Percentiles rank a stretch among this genome's conserved stretches.
phyloP scores from a whole-genome alignment of 208 protist species.

The Crithidia thermophila region DNA sequence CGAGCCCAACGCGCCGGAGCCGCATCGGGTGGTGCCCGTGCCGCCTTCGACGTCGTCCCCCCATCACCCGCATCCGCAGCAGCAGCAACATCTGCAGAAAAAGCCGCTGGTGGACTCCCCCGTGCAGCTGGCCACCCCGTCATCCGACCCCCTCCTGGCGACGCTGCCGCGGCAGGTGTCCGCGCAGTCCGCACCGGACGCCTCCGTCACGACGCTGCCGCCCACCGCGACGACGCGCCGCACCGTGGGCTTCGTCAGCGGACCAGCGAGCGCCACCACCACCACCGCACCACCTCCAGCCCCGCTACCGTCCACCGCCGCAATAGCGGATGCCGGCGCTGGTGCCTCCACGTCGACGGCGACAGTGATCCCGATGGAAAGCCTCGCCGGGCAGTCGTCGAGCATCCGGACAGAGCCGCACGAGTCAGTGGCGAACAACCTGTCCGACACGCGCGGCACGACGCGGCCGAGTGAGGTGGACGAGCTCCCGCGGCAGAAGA shows the following conservation, averaged over 20 bases:
- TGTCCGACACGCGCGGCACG: neutral
- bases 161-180: neutral
- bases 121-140: neutral
- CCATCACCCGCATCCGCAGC: neutral
- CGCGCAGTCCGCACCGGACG: neutral
- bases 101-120: too few species aligned
- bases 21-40: too few species aligned
- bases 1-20: too few species aligned
- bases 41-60: too few species aligned
- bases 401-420: conserved; percentile 1
- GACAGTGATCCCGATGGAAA: too few species aligned
- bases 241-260: neutral
- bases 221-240: neutral
- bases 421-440: neutral
- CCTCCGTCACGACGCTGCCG: neutral
- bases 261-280: neutral
- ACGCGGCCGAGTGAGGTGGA: neutral
- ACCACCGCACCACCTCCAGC: neutral
- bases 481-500: neutral
- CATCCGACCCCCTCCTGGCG: neutral
- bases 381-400: neutral
- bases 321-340: too few species aligned
- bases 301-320: too few species aligned
- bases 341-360: too few species aligned
- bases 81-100: neutral